A percentile compares a stretch with the other conserved stretches of the same genome.
These are phyloP conservation scores for Trichoderma oligosporum DNA, from an alignment of 2,329 filamentous ascomycete genomes.

Conservation along the genomic window DNA sequence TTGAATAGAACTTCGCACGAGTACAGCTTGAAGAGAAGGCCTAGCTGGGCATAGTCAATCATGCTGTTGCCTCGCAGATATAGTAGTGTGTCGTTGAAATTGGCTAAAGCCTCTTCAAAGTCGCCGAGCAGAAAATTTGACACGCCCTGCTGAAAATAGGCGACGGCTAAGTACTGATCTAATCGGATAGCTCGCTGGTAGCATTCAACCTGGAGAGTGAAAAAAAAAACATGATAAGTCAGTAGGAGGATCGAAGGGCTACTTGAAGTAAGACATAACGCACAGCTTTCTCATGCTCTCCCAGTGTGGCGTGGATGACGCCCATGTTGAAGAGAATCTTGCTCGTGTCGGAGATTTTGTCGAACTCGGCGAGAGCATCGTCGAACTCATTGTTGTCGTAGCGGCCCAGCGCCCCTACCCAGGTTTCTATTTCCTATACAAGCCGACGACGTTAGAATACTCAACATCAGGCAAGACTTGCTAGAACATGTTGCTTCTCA, in stretches of 20 bases:
- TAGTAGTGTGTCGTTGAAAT: conserved; percentile 96
- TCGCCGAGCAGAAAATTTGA: conserved; percentile 97
- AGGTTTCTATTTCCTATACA: conserved; percentile 91
- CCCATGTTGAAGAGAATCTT: conserved; percentile 99
- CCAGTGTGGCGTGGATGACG: conserved; percentile 93
- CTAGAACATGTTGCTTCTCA: background rate
- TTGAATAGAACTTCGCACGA: conserved; percentile 98
- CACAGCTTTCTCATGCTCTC: conserved; percentile 93
- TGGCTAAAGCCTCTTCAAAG: conserved; percentile 93
- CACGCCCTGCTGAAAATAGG: conserved; percentile 97
- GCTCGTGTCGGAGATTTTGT: conserved; percentile 86
- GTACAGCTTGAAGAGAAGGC: conserved; percentile 91
- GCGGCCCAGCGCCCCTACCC: conserved; percentile 83
- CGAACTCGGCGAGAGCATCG: conserved; percentile 77
- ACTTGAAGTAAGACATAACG: conserved; percentile 36
- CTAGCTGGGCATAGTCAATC: conserved; percentile 96
- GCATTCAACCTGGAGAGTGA: conserved; percentile 68
- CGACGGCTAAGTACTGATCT: conserved; percentile 93
- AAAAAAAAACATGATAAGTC: background rate
- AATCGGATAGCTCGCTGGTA: conserved; percentile 88
- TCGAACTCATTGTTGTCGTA: conserved; percentile 99
- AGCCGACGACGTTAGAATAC: background rate
- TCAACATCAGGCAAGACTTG: background rate
- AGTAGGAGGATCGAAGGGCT: conserved; percentile 4
- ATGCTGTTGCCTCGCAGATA: conserved; percentile 94